Conservation (phyloP, 1,284 basidiomycete species). For the Microbotryum lychnidis-dioicae region DNA sequence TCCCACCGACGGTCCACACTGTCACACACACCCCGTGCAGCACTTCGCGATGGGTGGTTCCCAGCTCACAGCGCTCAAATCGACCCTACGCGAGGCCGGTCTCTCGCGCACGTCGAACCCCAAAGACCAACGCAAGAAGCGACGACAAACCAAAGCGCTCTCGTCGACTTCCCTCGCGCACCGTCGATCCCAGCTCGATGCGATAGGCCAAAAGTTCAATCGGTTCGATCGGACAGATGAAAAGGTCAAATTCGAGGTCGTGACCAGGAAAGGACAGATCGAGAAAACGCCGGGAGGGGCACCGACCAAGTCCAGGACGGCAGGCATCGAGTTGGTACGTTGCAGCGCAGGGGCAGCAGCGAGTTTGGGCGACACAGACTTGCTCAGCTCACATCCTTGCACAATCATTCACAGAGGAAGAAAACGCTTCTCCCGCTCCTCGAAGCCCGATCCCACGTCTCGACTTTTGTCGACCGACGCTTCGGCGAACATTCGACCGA, state of each 20-base stretch:
- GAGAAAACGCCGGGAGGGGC: slow-evolving; percentile 69
- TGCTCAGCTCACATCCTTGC: background rate
- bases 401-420: slow-evolving; percentile 24
- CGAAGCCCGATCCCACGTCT: slow-evolving; percentile 64
- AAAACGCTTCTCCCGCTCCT: slow-evolving; percentile 79
- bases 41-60: slow-evolving; percentile 47
- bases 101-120: slow-evolving; percentile 52
- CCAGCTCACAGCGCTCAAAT: slow-evolving; percentile 78
- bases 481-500: slow-evolving; percentile 92
- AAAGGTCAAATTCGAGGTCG: slow-evolving; percentile 44
- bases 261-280: slow-evolving; percentile 64
- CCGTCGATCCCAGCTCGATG: slow-evolving; percentile 54
- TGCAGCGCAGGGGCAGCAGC: too few species aligned
- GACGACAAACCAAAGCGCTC: slow-evolving; percentile 38
- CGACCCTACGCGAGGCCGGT: slow-evolving; percentile 67
- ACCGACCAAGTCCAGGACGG: slow-evolving; percentile 78
- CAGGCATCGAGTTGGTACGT: slow-evolving; percentile 78
- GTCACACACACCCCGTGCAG: too few species aligned
- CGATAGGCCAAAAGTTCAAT: slow-evolving; percentile 78
- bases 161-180: slow-evolving; percentile 37
- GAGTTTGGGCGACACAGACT: too few species aligned
- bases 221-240: slow-evolving; percentile 89
- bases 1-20: too few species aligned
- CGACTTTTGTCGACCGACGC: slow-evolving; percentile 84
- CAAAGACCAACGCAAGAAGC: slow-evolving; percentile 56